Conservation (phyloP, 495 filamentous ascomycete genomes). For the Bacidia gigantensis region DNA sequence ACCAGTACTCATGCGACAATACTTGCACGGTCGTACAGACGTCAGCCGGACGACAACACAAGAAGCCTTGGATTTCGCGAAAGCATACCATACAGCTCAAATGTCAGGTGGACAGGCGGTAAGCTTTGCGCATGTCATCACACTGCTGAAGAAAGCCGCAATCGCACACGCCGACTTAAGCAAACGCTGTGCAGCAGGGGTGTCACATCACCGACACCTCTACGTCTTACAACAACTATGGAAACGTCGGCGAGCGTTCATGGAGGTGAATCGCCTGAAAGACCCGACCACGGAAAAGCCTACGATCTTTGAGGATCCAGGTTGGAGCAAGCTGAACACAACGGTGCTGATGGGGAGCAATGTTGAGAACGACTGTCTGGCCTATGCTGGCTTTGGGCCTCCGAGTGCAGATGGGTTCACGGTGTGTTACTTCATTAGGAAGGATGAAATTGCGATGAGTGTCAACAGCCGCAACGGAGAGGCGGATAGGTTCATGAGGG, state of each 20-base stretch:
- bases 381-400: constrained; percentile 4
- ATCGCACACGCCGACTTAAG: background rate
- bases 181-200: constrained; percentile 3
- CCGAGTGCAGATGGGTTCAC: constrained; percentile 2
- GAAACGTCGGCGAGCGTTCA: constrained; percentile 7
- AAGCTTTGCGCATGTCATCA: background rate
- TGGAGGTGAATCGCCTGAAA: constrained; percentile 5
- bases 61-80: background rate
- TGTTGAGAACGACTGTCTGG: constrained; percentile 4
- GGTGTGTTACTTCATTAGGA: constrained; percentile 1
- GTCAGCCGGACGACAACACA: constrained; percentile 1
- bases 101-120: background rate
- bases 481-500: constrained; percentile 1
- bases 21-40: constrained; percentile 8
- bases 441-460: constrained; percentile 1
- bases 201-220: constrained; percentile 4
- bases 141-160: background rate
- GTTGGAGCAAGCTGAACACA: background rate
- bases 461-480: constrained; percentile 2
- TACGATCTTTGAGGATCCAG: constrained; percentile 6
- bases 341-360: constrained; percentile 8
- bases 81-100: background rate
- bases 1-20: constrained; percentile 4
- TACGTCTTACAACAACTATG: constrained; percentile 8
- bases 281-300: background rate